phyloP scores from a whole-genome alignment of 768 basidiomycete genomes.

The Leucosporidium yakuticum region DNA sequence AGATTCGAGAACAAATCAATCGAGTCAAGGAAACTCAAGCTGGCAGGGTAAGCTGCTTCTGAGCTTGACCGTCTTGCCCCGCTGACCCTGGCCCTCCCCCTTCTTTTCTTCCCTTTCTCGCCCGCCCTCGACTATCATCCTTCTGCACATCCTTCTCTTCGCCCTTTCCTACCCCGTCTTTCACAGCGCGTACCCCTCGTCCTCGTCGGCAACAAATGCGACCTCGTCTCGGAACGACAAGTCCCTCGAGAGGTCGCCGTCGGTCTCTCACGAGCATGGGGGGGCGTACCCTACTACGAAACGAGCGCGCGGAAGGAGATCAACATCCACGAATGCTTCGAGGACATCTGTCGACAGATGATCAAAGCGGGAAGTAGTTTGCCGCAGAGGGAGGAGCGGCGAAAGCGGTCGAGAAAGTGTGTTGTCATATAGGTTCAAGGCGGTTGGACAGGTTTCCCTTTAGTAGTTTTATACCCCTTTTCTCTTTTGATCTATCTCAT shows the following conservation, averaged over 20 bases:
- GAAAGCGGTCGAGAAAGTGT: constrained; percentile 2
- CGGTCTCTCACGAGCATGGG: constrained; percentile 31
- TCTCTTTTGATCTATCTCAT: too few species aligned
- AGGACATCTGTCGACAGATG: constrained; percentile 38
- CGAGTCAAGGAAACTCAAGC: constrained; percentile 34
- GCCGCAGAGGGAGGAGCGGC: not conserved
- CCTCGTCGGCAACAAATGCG: constrained; percentile 40
- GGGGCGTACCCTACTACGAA: constrained; percentile 40
- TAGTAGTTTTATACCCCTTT: too few species aligned
- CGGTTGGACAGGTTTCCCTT: not conserved
- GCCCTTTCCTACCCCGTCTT: not conserved
- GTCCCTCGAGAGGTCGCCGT: constrained; percentile 36
- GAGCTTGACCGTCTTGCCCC: not conserved
- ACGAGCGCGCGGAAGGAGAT: constrained; percentile 34
- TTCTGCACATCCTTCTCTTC: too few species aligned
- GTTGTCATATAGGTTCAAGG: not conserved
- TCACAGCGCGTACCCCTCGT: constrained; percentile 32
- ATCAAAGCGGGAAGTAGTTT: constrained; percentile 15
- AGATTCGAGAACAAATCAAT: constrained; percentile 35
- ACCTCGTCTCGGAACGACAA: constrained; percentile 35
- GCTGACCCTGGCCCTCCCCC: too few species aligned
- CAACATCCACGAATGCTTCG: constrained; percentile 36
- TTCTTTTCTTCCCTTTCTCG: not conserved
- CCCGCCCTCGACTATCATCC: not conserved
- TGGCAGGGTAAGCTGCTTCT: not conserved